Base-by-base conservation (phyloP, 2,329 filamentous ascomycete species). In the Talaromyces sp. region DNA sequence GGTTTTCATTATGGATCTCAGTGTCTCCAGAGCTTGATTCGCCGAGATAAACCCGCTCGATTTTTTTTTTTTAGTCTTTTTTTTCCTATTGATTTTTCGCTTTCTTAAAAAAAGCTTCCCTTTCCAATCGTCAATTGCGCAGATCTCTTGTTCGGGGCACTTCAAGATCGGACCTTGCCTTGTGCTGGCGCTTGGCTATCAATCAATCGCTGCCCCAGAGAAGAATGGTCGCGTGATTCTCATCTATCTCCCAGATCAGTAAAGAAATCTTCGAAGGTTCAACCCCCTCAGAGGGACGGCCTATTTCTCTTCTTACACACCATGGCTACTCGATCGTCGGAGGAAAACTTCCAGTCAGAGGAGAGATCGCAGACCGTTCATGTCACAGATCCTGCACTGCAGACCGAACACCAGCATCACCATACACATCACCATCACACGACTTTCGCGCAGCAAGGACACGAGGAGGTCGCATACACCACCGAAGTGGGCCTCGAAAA, bases 381-480 rank as follows among this genome's bases (percentile, higher is more conserved):
- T 9, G 8, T 4, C 30, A 11, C n/a, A 11, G 73, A 76, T 53
- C 69, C 74, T 33, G 68, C 68, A n/a, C 56, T 75, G 33, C 65
- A 75, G 45, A 62, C 68, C 13, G 64, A 65, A 32, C 66, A 71
- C 44, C 71, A 75, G 51, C 74, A 77, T 55, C 64, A 69, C 39
- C 73, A 76, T 61, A 58, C 60, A 16, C 72, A 76, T 57, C 63
- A 74, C 10, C 72, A 76, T 52, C 73, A 77, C 54, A 66, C 65
- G 24, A 51, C 63, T 46, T 61, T 69, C 56, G 72, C 72, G 32
- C 58, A 71, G 57, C 51, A 70, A 55, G 72, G 69, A 59, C 58
- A 67, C 16, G 54, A 68, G 55, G 75, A 82, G 46, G 73, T 79
- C 33, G 69, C 77, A 39, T 83, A 83, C 62, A 73, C 79, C 32